Evolutionary conservation across 2,329 filamentous ascomycete species (phyloP).

Genomic region (Chrysoporthe cubensis): DNA sequence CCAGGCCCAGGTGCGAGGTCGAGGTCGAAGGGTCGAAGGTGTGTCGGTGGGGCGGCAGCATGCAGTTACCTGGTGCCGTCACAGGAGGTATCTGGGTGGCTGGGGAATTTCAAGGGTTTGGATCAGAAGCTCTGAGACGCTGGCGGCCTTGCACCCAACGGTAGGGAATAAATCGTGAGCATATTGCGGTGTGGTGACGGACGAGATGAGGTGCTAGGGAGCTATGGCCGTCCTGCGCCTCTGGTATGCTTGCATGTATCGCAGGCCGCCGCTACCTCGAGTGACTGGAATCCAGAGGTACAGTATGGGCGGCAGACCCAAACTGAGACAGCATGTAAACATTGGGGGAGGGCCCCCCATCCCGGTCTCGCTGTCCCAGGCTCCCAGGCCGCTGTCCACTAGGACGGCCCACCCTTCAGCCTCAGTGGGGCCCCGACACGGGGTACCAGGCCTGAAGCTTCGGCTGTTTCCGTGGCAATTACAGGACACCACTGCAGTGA

Average conservation of each 20-base stretch:
- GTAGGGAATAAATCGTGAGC: neutral
- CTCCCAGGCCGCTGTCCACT: neutral
- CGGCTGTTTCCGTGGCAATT: constrained; percentile 15
- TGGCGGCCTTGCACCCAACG: neutral
- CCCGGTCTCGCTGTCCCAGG: constrained; percentile 3
- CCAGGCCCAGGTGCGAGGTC: neutral
- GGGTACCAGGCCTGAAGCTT: neutral
- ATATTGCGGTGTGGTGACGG: neutral
- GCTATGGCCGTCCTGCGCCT: neutral
- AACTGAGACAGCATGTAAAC: constrained; percentile 1
- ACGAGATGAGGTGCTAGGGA: neutral
- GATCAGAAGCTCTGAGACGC: neutral
- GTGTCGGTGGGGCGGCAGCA: constrained; percentile 12
- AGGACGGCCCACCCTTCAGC: constrained; percentile 8
- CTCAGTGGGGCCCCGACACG: constrained; percentile 8
- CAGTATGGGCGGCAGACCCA: neutral
- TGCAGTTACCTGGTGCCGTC: constrained; percentile 4
- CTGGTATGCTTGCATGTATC: neutral
- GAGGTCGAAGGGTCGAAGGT: constrained; percentile 4
- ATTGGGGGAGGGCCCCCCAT: constrained; percentile 1
- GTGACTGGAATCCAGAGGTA: neutral
- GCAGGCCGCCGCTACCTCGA: neutral
- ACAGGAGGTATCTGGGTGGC: constrained; percentile 14
- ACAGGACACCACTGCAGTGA: neutral
- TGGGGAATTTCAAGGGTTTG: constrained; percentile 10